Conservation (phyloP, 257 asterid genomes). For the Fraxinus excelsior region DNA sequence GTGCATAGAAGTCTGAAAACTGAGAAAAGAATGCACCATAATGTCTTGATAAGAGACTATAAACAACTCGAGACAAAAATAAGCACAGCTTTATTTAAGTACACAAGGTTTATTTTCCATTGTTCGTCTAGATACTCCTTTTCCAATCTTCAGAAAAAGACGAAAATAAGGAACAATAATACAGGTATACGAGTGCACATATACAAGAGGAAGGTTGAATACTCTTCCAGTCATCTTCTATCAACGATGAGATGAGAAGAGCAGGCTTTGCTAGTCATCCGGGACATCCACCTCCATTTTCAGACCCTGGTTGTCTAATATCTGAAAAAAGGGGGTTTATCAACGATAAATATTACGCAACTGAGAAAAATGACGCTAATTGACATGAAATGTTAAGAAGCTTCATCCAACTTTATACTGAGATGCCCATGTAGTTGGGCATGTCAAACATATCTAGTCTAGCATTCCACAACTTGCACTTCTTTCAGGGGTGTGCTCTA, state of each 20-base stretch:
- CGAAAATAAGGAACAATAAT: no score
- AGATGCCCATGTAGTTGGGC: no score
- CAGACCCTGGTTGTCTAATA: slow-evolving; percentile 57
- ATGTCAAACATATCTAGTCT: background rate
- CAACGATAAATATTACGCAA: background rate
- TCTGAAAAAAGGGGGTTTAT: slow-evolving; percentile 39
- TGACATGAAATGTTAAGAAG: background rate
- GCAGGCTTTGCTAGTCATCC: slow-evolving; percentile 49
- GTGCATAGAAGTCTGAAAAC: no score
- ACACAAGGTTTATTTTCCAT: slow-evolving; percentile 23
- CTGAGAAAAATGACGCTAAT: background rate
- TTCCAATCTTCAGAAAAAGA: background rate
- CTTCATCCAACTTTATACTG: background rate
- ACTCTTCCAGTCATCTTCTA: background rate
- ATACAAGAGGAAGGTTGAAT: no score
- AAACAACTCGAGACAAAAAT: background rate
- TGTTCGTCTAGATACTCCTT: background rate
- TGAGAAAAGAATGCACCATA: no score
- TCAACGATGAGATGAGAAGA: slow-evolving; percentile 7
- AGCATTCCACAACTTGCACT: background rate
- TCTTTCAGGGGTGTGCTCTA: background rate
- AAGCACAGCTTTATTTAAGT: slow-evolving; percentile 17
- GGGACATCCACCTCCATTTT: slow-evolving; percentile 95
- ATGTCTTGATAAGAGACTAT: no score
- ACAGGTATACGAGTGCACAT: no score